Base-by-base conservation (phyloP, 345 rosid species). In the Boechera retrofracta region DNA sequence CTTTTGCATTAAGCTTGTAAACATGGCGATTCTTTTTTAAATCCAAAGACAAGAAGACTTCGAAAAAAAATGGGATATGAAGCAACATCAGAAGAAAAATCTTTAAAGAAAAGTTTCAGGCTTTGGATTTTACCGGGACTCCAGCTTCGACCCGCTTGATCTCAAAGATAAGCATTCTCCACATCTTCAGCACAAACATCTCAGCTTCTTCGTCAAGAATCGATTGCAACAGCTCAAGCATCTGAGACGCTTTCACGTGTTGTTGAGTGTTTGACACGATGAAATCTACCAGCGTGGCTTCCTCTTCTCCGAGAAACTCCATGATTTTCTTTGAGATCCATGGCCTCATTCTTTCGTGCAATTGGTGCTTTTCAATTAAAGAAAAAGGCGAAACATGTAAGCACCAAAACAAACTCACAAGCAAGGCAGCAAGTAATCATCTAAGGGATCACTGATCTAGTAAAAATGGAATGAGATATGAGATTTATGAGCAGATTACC, bases 121-220 rank as follows among this genome's bases (percentile, higher is more conserved):
- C 44, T 84, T 77, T 89, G 35, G 91, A 59, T 80, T 85, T 87
- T 81, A 84, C 44, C 42, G 89, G 82, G 56, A 87, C 86, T 79
- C 91, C 97, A 6, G 87, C 87, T 86, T 95, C 97, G 15, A 88
- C 94, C 69, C 89, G 91, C 87, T 95, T 95, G 60, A 92, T 89
- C 80, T 95, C 98, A 69, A 89, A 95, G 80, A 95, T 92, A 51
- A 92, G 97, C 99, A 95, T 92, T 83, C 99, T 89, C 97, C 98
- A 92, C 99, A 95, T 91, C 83, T 95, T 95, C 59, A 95, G 93
- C 71, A 95, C 98, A 85, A 95, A 95, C 97, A 95, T 91, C 82
- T 95, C 98, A 9, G 99, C 98, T 82, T 95, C 98, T 45, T 92
- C 98, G 15, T 92, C 98, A 72, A 95, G 79, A 72, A 95, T 92